Percentiles rank a stretch among this genome's conserved stretches.
Conservation (phyloP, 2,329 filamentous ascomycete species). For the Golovinomyces cichoracearum region DNA sequence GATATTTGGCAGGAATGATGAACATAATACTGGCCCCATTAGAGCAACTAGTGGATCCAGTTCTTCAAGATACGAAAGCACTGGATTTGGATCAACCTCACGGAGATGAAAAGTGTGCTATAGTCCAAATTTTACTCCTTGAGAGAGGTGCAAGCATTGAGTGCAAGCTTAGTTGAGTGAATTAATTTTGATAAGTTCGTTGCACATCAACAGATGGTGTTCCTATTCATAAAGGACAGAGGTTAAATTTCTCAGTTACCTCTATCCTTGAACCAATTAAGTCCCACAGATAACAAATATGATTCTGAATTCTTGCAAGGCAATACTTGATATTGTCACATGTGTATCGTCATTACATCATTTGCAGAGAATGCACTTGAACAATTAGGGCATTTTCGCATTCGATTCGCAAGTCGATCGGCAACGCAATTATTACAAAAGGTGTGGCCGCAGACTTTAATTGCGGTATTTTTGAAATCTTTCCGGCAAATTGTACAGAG, state of each 20-base stretch:
- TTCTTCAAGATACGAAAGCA: conserved; percentile 34
- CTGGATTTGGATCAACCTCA: conserved; percentile 45
- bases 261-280: too few species aligned
- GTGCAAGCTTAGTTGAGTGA: too few species aligned
- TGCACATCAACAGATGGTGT: too few species aligned
- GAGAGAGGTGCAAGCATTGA: too few species aligned
- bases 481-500: conserved; percentile 80
- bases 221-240: too few species aligned
- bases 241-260: too few species aligned
- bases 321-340: conserved; percentile 17
- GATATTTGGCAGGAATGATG: conserved; percentile 8
- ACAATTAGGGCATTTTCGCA: conserved; percentile 87
- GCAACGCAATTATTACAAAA: conserved; percentile 84
- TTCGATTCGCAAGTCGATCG: conserved; percentile 64
- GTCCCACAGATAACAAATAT: too few species aligned
- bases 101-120: conserved; percentile 23
- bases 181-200: too few species aligned
- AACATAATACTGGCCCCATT: conserved; percentile 3
- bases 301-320: too few species aligned
- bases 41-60: conserved; percentile 13
- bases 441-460: conserved; percentile 84
- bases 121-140: too few species aligned
- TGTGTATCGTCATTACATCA: conserved; percentile 56
- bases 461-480: conserved; percentile 77
- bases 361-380: conserved; percentile 72